A percentile compares a stretch with the other conserved stretches of the same genome.
Evolutionary conservation across 1,139 yeast species (phyloP).

Genomic region (Saccharomyces pastorianus): DNA sequence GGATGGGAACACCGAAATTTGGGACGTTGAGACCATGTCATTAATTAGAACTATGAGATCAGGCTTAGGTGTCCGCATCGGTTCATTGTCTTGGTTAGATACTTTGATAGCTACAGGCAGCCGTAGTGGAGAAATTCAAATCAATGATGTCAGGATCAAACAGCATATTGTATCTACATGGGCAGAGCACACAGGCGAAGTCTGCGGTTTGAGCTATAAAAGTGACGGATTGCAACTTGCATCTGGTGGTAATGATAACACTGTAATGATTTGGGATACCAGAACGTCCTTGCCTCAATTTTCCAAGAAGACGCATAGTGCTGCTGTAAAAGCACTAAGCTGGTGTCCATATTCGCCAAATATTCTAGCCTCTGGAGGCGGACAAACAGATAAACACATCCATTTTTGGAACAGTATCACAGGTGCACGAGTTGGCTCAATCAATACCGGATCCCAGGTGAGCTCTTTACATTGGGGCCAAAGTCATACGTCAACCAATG

Average conservation of each 20-base stretch:
- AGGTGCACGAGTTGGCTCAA: slow-evolving; percentile 78
- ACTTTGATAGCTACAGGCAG: slow-evolving; percentile 79
- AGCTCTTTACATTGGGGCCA: slow-evolving; percentile 89
- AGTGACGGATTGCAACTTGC: slow-evolving; percentile 79
- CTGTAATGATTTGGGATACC: slow-evolving; percentile 92
- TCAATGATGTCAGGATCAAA: slow-evolving; percentile 88
- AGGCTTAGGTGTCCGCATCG: slow-evolving; percentile 65
- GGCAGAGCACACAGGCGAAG: slow-evolving; percentile 73
- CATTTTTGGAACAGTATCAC: slow-evolving; percentile 95
- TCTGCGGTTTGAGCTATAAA: slow-evolving; percentile 88
- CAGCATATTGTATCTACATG: slow-evolving; percentile 58
- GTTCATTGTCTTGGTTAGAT: slow-evolving; percentile 79
- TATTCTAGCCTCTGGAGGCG: slow-evolving; percentile 92
- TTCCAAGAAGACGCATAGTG: slow-evolving; percentile 72
- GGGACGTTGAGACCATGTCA: slow-evolving; percentile 80
- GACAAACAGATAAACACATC: slow-evolving; percentile 80
- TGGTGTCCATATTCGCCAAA: slow-evolving; percentile 91
- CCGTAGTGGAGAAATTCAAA: slow-evolving; percentile 73
- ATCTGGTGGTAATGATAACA: slow-evolving; percentile 90
- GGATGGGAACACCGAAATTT: slow-evolving; percentile 80
- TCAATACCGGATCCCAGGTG: slow-evolving; percentile 90
- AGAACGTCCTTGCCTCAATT: slow-evolving; percentile 69
- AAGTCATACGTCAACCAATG: slow-evolving; percentile 33
- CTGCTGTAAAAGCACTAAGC: slow-evolving; percentile 91
- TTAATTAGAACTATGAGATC: slow-evolving; percentile 72